Evolutionary conservation across 2,329 filamentous ascomycete species (phyloP).

Genomic region (Aspergillus fischeri): DNA sequence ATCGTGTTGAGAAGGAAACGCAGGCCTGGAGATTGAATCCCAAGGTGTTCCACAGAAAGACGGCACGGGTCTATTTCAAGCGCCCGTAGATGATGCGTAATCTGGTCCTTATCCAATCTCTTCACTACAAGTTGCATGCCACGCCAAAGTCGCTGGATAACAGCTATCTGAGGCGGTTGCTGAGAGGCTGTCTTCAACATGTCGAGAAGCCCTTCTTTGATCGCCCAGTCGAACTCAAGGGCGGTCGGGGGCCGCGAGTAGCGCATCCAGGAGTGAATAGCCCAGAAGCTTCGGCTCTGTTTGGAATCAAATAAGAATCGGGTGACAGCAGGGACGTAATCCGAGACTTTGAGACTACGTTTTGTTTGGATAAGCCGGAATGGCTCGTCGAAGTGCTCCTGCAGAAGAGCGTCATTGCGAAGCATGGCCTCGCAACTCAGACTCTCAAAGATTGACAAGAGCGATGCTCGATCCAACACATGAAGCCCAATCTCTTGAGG

Average conservation of each 20-base stretch:
- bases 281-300: conserved; percentile 61
- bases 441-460: conserved; percentile 82
- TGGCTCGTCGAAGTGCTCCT: conserved; percentile 69
- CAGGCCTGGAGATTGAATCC: conserved; percentile 59
- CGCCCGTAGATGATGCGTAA: conserved; percentile 72
- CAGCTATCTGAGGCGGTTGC: conserved; percentile 47
- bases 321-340: conserved; percentile 75
- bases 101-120: conserved; percentile 67
- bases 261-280: conserved; percentile 63
- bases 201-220: conserved; percentile 67
- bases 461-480: conserved; percentile 54
- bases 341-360: conserved; percentile 70
- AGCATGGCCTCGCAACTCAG: conserved; percentile 81
- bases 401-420: conserved; percentile 49
- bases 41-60: conserved; percentile 62
- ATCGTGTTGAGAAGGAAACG: conserved; percentile 67
- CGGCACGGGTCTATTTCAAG: conserved; percentile 68
- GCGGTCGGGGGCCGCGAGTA: conserved; percentile 61
- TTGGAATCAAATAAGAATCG: conserved; percentile 78
- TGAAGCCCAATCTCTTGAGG: conserved; percentile 49
- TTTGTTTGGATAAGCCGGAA: conserved; percentile 77
- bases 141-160: conserved; percentile 73
- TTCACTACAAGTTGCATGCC: conserved; percentile 71
- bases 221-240: conserved; percentile 81
- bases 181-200: conserved; percentile 62